Evolutionary conservation across 2,329 filamentous ascomycete species (phyloP).

Genomic region (Venturiaceae sp.): DNA sequence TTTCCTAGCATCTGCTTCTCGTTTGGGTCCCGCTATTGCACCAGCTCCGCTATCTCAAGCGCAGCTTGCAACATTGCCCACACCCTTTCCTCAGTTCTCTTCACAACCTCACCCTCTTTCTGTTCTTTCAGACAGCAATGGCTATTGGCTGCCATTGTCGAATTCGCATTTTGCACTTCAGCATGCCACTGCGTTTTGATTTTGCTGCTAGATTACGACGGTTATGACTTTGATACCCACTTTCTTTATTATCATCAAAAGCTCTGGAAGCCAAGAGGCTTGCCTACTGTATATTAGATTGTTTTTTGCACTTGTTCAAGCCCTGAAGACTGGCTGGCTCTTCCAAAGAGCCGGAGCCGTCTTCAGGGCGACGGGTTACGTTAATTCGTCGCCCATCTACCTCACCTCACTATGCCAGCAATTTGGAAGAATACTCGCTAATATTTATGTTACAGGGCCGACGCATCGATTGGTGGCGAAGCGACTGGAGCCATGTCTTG

Average conservation of each 20-base stretch:
- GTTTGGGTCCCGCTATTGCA: background rate
- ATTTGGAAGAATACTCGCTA: background rate
- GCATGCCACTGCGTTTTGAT: background rate
- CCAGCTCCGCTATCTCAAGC: background rate
- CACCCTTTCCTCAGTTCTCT: background rate
- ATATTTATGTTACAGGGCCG: constrained; percentile 50
- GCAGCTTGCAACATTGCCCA: background rate
- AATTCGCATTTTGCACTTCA: background rate
- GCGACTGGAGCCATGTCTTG: constrained; percentile 98
- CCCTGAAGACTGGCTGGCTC: constrained; percentile 6
- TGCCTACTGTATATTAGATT: background rate
- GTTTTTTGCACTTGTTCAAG: background rate
- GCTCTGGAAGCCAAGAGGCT: background rate
- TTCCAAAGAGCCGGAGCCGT: background rate
- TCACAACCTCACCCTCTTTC: background rate
- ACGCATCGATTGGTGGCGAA: constrained; percentile 77
- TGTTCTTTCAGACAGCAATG: background rate
- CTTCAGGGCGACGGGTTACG: constrained; percentile 10
- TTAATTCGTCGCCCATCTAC: background rate
- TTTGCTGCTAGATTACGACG: background rate
- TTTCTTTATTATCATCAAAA: background rate
- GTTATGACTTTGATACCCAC: background rate
- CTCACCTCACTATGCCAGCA: background rate
- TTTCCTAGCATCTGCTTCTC: background rate
- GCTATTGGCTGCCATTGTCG: background rate